A percentile compares a stretch with the other conserved stretches of the same genome.
These are phyloP conservation scores for Quercus glauca DNA, from an alignment of 306 rosid genomes.

Conservation along the genomic window DNA sequence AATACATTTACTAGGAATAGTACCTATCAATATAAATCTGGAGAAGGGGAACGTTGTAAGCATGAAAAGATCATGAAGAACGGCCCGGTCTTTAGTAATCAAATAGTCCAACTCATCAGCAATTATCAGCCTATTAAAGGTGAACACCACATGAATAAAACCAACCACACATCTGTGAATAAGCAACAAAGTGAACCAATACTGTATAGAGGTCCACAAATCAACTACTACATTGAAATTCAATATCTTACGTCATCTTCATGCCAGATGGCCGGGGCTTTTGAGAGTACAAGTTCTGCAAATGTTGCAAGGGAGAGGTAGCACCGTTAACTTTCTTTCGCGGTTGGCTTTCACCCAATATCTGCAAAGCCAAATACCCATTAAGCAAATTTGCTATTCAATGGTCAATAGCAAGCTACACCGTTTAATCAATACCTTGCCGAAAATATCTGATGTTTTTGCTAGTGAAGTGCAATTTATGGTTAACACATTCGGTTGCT, in stretches of 20 bases:
- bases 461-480: constrained; percentile 69
- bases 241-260: constrained; percentile 66
- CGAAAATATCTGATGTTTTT: constrained; percentile 72
- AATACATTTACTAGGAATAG: background rate
- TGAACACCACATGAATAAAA: background rate
- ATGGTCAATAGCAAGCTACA: background rate
- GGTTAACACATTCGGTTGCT: constrained; percentile 58
- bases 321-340: constrained; percentile 44
- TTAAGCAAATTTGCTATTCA: constrained; percentile 13
- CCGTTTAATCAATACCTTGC: constrained; percentile 46
- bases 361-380: constrained; percentile 39
- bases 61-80: constrained; percentile 94
- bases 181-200: background rate
- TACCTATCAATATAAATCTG: constrained; percentile 82
- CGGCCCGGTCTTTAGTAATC: constrained; percentile 77
- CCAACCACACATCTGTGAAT: constrained; percentile 3
- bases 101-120: constrained; percentile 93
- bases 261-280: constrained; percentile 35
- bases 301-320: constrained; percentile 61
- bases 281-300: constrained; percentile 69
- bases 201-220: background rate
- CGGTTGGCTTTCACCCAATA: constrained; percentile 41
- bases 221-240: background rate
- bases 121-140: constrained; percentile 57
- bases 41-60: constrained; percentile 87